Evolutionary conservation across 2,329 filamentous ascomycete genomes (phyloP).

Genomic region (Pseudogymnoascus sp.): DNA sequence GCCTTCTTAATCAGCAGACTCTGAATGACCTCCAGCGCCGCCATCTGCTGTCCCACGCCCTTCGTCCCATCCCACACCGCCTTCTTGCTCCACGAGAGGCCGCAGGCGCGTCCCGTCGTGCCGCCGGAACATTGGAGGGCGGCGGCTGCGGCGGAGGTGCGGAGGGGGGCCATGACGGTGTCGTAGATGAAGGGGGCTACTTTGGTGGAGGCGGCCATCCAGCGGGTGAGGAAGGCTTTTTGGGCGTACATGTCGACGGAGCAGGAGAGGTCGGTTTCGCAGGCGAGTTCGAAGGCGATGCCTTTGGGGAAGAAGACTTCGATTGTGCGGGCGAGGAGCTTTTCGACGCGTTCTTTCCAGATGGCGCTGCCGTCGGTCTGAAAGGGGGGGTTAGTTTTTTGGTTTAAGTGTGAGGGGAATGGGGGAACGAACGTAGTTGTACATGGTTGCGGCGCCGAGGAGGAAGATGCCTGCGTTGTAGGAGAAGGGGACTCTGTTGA

Average conservation of each 20-base stretch:
- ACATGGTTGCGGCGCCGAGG: constrained; percentile 43
- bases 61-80: constrained; percentile 49
- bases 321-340: constrained; percentile 42
- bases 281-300: constrained; percentile 58
- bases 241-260: constrained; percentile 55
- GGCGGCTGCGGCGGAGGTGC: constrained; percentile 46
- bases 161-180: constrained; percentile 44
- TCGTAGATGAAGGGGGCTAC: constrained; percentile 53
- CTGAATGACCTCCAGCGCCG: constrained; percentile 53
- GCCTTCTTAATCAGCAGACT: constrained; percentile 32
- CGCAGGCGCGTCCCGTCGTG: constrained; percentile 49
- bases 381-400: background rate
- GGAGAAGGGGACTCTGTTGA: constrained; percentile 58
- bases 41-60: constrained; percentile 65
- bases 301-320: constrained; percentile 49
- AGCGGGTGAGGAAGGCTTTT: constrained; percentile 54
- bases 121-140: constrained; percentile 51
- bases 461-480: constrained; percentile 64
- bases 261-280: constrained; percentile 52
- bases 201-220: constrained; percentile 54
- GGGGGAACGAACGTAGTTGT: constrained; percentile 37
- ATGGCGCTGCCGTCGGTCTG: constrained; percentile 27
- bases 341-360: constrained; percentile 52
- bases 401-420: background rate
- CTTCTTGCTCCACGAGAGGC: constrained; percentile 48